These are phyloP conservation scores for Fusarium sp. DNA, from an alignment of 2,329 filamentous ascomycete species.

Conservation along the genomic window DNA sequence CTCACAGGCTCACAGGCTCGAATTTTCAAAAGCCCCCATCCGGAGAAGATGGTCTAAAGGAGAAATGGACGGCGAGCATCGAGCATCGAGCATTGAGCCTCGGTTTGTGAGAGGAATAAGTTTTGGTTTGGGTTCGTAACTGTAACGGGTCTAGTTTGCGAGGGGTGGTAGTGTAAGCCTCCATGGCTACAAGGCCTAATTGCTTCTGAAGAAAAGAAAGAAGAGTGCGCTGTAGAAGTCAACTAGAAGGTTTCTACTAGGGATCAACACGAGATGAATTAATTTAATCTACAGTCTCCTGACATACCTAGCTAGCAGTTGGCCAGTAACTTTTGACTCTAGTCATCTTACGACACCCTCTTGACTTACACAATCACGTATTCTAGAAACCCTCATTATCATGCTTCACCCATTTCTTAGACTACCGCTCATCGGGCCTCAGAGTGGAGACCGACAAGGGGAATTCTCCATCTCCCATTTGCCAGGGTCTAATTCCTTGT, in stretches of 20 bases:
- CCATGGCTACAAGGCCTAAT: background rate
- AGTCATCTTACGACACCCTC: background rate
- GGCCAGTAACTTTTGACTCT: background rate
- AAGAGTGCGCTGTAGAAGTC: conserved; percentile 15
- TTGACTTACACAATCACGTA: background rate
- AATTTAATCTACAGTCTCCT: background rate
- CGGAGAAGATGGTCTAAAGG: conserved; percentile 24
- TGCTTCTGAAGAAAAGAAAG: conserved; percentile 1
- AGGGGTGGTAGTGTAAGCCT: background rate
- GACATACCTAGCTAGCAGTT: background rate
- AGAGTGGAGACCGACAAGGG: conserved; percentile 6
- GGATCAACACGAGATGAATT: conserved; percentile 4
- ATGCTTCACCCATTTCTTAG: background rate
- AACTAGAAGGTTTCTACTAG: conserved; percentile 25
- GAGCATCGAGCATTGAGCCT: conserved; percentile 11
- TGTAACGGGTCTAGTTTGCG: conserved; percentile 16
- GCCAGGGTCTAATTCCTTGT: conserved; percentile 2
- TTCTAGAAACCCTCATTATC: background rate
- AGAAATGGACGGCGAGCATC: background rate
- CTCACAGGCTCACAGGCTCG: too few species aligned
- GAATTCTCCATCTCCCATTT: conserved; percentile 9
- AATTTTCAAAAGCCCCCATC: background rate
- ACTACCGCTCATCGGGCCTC: background rate
- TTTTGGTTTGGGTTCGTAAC: background rate
- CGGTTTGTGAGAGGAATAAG: conserved; percentile 14